Conservation (phyloP, 2,329 filamentous ascomycete species). For the Drechslera avenae region DNA sequence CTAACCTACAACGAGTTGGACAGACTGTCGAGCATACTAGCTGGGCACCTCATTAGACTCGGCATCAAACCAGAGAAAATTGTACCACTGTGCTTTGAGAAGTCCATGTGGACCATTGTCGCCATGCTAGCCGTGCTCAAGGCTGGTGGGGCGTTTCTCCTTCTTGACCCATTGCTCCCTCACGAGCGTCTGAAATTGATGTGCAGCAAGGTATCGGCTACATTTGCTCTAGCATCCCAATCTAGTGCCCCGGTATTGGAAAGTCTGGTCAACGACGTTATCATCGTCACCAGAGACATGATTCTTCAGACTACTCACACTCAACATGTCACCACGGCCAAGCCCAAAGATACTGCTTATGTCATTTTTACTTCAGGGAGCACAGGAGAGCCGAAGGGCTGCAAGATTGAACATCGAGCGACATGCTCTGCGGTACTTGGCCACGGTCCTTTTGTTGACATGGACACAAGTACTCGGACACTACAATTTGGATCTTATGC, state of each 20-base stretch:
- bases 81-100: constrained; percentile 33
- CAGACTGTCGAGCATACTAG: constrained; percentile 2
- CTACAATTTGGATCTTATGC: constrained; percentile 16
- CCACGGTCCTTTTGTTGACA: too few relatives aligned
- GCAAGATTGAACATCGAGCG: constrained; percentile 63
- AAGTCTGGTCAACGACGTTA: too few relatives aligned
- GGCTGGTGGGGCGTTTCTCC: constrained; percentile 50
- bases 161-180: constrained; percentile 38
- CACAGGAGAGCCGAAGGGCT: constrained; percentile 58
- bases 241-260: too few relatives aligned
- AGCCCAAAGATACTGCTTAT: constrained; percentile 42
- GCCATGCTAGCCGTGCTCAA: constrained; percentile 51
- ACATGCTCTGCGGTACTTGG: constrained; percentile 32
- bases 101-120: constrained; percentile 31
- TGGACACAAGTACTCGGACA: neutral
- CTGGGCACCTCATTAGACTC: constrained; percentile 5
- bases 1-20: constrained; percentile 7
- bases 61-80: constrained; percentile 15
- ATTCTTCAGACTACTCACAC: too few relatives aligned
- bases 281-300: too few relatives aligned
- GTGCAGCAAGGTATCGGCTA: too few relatives aligned
- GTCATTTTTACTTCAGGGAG: constrained; percentile 60
- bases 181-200: too few relatives aligned
- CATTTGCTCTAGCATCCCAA: too few relatives aligned
- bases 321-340: too few relatives aligned